These are phyloP conservation scores for Cercis canadensis DNA, from an alignment of 306 rosid genomes.

Conservation along the genomic window DNA sequence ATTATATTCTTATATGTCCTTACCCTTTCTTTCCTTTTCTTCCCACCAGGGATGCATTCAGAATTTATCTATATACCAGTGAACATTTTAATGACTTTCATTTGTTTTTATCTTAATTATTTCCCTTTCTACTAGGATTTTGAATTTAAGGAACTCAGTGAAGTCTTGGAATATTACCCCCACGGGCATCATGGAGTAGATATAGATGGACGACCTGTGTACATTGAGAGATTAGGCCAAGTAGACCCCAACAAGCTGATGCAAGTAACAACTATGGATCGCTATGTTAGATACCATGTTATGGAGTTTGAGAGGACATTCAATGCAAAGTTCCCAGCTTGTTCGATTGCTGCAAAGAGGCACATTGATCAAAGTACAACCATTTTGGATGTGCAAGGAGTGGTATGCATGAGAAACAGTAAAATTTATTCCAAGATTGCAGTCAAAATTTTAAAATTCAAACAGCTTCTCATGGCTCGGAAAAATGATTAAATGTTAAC, in stretches of 20 bases:
- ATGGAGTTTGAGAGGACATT: slow-evolving; percentile 88
- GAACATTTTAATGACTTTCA: slow-evolving; percentile 9
- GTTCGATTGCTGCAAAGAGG: slow-evolving; percentile 87
- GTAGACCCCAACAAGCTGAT: slow-evolving; percentile 73
- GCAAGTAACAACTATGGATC: slow-evolving; percentile 89
- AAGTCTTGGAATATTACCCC: slow-evolving; percentile 81
- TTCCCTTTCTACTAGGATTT: slow-evolving; percentile 62
- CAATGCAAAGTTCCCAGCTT: slow-evolving; percentile 78
- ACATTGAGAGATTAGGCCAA: slow-evolving; percentile 80
- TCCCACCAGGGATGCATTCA: background rate
- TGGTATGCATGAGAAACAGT: slow-evolving; percentile 63
- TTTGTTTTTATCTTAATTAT: background rate
- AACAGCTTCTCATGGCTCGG: background rate
- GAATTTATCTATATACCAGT: background rate
- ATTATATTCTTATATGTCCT: background rate
- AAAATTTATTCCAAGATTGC: slow-evolving; percentile 7
- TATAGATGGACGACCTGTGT: slow-evolving; percentile 92
- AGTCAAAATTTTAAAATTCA: slow-evolving; percentile 1
- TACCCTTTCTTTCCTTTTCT: background rate
- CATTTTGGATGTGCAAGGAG: slow-evolving; percentile 93
- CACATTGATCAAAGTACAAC: slow-evolving; percentile 97
- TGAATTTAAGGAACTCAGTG: slow-evolving; percentile 72
- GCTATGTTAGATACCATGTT: slow-evolving; percentile 82
- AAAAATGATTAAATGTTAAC: background rate
- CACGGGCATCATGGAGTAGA: slow-evolving; percentile 95